Percentiles rank a stretch among this genome's conserved stretches.
These are phyloP conservation scores for Chlamydomonas urium DNA, from an alignment of 139 green algal species.

Conservation along the genomic window DNA sequence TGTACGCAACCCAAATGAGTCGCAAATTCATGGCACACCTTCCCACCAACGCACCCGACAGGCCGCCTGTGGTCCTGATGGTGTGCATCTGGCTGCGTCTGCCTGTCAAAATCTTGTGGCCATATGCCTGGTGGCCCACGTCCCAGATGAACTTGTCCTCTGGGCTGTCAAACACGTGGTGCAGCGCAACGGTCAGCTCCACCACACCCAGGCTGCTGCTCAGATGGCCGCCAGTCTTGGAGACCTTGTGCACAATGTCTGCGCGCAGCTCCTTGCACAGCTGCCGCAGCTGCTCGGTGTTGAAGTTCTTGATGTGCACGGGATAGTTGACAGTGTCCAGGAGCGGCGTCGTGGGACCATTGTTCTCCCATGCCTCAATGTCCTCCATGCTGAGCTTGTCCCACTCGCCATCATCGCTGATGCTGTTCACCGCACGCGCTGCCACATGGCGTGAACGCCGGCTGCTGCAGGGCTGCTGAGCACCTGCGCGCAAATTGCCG, in stretches of 20 bases:
- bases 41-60: too few species aligned
- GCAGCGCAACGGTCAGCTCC: conserved; percentile 96
- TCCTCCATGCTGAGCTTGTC: conserved; percentile 52
- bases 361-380: conserved; percentile 67
- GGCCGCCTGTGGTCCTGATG: conserved; percentile 88
- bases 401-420: too few species aligned
- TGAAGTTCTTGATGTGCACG: conserved; percentile 98
- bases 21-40: too few species aligned
- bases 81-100: conserved; percentile 82
- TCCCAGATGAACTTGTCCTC: conserved; percentile 97
- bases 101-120: conserved; percentile 98
- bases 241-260: conserved; percentile 91
- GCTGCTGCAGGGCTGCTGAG: too few species aligned
- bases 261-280: conserved; percentile 92
- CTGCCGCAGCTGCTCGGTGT: conserved; percentile 75
- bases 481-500: too few species aligned
- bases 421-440: too few species aligned
- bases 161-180: conserved; percentile 96
- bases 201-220: conserved; percentile 91
- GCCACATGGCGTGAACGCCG: too few species aligned
- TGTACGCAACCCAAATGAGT: too few species aligned
- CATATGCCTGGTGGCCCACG: conserved; percentile 92
- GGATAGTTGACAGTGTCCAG: conserved; percentile 97
- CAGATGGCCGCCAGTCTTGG: conserved; percentile 91
- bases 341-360: conserved; percentile 83